Evolutionary conservation across 2,329 filamentous ascomycete species (phyloP).

Genomic region (Conoideocrella luteorostrata): DNA sequence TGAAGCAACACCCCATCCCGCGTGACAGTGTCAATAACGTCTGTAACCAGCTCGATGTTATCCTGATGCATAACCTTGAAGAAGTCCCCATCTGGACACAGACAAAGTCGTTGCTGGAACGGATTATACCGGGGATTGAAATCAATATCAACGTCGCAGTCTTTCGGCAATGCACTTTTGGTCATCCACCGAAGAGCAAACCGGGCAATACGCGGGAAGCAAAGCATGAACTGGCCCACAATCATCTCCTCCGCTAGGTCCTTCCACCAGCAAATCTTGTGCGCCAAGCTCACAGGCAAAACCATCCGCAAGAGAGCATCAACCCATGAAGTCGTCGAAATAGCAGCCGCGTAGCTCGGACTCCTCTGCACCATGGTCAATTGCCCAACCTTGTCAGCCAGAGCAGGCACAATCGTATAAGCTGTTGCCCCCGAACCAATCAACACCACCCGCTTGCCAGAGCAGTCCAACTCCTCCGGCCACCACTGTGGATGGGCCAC

Average conservation of each 20-base stretch:
- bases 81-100: conserved; percentile 54
- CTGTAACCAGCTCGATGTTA: conserved; percentile 44
- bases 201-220: conserved; percentile 18
- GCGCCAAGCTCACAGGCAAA: conserved; percentile 41
- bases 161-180: conserved; percentile 43
- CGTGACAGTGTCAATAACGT: conserved; percentile 44
- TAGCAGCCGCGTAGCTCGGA: conserved; percentile 61
- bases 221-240: conserved; percentile 26
- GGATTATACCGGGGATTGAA: conserved; percentile 60
- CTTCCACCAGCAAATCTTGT: conserved; percentile 43
- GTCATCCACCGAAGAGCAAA: conserved; percentile 35
- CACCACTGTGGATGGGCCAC: conserved; percentile 70
- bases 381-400: conserved; percentile 56
- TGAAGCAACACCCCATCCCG: conserved; percentile 39
- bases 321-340: conserved; percentile 34
- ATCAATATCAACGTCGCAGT: conserved; percentile 51
- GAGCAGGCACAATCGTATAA: conserved; percentile 65
- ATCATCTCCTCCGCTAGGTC: conserved; percentile 39
- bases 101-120: conserved; percentile 70
- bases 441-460: conserved; percentile 61
- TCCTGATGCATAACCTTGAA: conserved; percentile 40
- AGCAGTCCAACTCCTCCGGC: conserved; percentile 61
- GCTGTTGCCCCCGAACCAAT: conserved; percentile 77
- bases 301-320: conserved; percentile 31
- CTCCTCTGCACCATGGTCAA: conserved; percentile 80